A percentile compares a stretch with the other conserved stretches of the same genome.
Evolutionary conservation across 2,329 filamentous ascomycete genomes (phyloP).

Genomic region (Fusarium sp.): DNA sequence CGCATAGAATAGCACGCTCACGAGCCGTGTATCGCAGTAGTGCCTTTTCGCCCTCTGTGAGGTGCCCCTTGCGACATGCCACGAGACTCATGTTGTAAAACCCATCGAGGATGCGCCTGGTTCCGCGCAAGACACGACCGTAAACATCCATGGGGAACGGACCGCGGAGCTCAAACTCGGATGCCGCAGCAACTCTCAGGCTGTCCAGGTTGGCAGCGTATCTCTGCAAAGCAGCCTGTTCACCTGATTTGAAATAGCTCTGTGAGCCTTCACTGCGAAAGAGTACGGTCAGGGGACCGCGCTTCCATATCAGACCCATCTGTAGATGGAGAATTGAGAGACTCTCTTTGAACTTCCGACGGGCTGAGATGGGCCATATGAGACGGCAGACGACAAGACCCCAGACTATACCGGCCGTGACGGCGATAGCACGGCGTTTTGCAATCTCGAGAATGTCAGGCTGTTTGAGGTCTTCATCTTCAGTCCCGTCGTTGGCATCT

Average conservation of each 20-base stretch:
- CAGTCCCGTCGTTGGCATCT: slow-evolving; percentile 72
- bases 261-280: slow-evolving; percentile 71
- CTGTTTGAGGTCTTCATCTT: slow-evolving; percentile 84
- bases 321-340: slow-evolving; percentile 89
- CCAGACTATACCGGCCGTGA: slow-evolving; percentile 91
- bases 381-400: slow-evolving; percentile 88
- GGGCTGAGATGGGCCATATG: slow-evolving; percentile 92
- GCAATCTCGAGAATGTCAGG: slow-evolving; percentile 90
- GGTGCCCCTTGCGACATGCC: slow-evolving; percentile 80
- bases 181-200: slow-evolving; percentile 75
- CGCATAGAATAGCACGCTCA: slow-evolving; percentile 83
- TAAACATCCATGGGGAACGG: slow-evolving; percentile 83
- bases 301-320: slow-evolving; percentile 95
- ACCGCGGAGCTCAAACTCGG: slow-evolving; percentile 87
- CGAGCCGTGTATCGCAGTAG: slow-evolving; percentile 81
- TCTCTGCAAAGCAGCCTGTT: slow-evolving; percentile 22
- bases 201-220: slow-evolving; percentile 74
- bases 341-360: slow-evolving; percentile 88
- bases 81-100: slow-evolving; percentile 97
- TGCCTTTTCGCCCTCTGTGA: slow-evolving; percentile 82
- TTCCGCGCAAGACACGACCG: slow-evolving; percentile 79
- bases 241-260: slow-evolving; percentile 65
- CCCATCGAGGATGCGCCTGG: slow-evolving; percentile 85
- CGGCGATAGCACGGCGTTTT: slow-evolving; percentile 85
- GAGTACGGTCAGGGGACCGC: slow-evolving; percentile 83